Percentiles rank a stretch among this genome's conserved stretches.
phyloP scores from a whole-genome alignment of 1,139 yeast species.

The Lodderomyces metapsilosis region DNA sequence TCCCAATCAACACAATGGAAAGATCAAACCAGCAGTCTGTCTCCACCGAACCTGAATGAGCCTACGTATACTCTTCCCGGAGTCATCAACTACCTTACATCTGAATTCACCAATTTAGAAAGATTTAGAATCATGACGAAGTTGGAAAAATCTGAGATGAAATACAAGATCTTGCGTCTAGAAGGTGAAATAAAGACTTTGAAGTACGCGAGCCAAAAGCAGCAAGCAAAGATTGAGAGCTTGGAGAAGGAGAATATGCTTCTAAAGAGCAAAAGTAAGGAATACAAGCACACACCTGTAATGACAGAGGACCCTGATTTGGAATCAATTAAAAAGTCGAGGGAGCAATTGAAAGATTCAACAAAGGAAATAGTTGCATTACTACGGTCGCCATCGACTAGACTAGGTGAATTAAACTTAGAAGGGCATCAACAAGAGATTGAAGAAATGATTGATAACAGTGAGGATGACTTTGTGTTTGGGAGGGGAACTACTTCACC shows the following conservation, averaged over 20 bases:
- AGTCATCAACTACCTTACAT: conserved; percentile 59
- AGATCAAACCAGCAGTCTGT: conserved; percentile 16
- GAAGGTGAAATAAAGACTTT: conserved; percentile 55
- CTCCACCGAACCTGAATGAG: conserved; percentile 14
- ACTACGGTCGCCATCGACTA: conserved; percentile 34
- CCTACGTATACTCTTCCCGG: conserved; percentile 56
- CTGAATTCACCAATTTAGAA: conserved; percentile 60
- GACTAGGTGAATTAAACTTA: conserved; percentile 21
- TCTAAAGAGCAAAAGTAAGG: conserved; percentile 12
- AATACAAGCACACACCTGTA: background rate
- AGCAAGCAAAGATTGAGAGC: conserved; percentile 27
- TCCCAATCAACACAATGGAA: conserved; percentile 15
- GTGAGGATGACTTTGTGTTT: conserved; percentile 7
- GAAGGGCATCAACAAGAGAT: conserved; percentile 16
- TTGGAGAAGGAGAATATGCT: conserved; percentile 26
- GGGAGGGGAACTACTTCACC: background rate
- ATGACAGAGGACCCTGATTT: conserved; percentile 37
- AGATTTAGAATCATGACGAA: conserved; percentile 56
- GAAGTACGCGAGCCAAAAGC: conserved; percentile 36
- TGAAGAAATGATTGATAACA: conserved; percentile 20
- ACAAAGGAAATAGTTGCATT: conserved; percentile 44
- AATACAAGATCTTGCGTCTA: conserved; percentile 50
- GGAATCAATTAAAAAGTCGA: conserved; percentile 35
- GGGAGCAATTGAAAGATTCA: conserved; percentile 39
- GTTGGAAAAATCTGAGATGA: conserved; percentile 57